Percentiles rank a stretch among this genome's conserved stretches.
Evolutionary conservation across 164 flowering plant species (phyloP).

Genomic region (Kingdonia uniflora): DNA sequence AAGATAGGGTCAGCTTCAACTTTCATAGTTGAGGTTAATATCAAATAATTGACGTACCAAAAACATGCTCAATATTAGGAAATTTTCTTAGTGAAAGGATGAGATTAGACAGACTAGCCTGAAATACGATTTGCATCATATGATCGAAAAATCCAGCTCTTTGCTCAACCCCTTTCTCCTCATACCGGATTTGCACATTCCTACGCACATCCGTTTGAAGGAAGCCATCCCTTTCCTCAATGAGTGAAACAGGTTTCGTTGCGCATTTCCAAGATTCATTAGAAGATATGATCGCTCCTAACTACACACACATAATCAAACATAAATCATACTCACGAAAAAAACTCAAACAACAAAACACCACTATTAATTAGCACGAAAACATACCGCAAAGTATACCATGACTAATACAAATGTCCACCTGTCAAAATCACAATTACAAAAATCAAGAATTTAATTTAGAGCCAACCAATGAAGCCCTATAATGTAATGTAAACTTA

Average conservation of each 20-base stretch:
- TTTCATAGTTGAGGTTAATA: neutral
- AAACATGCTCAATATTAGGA: neutral
- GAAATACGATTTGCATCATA: conserved; percentile 39
- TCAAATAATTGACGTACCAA: neutral
- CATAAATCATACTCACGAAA: neutral
- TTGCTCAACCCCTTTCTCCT: conserved; percentile 17
- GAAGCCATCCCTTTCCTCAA: conserved; percentile 16
- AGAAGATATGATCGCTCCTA: conserved; percentile 35
- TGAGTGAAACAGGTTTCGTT: conserved; percentile 7
- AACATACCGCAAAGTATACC: conserved; percentile 61
- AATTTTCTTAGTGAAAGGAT: neutral
- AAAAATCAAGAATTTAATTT: conserved; percentile 3
- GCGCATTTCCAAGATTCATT: conserved; percentile 34
- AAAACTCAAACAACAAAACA: neutral
- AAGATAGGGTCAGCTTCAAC: conserved; percentile 2
- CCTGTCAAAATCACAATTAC: conserved; percentile 34
- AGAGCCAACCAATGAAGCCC: no score
- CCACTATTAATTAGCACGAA: neutral
- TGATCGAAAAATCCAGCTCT: conserved; percentile 50
- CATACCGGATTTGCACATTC: conserved; percentile 20
- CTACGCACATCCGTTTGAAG: conserved; percentile 19
- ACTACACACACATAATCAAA: conserved; percentile 15
- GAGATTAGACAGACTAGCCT: conserved; percentile 20
- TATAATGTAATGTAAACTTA: conserved; percentile 6
- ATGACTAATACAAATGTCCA: conserved; percentile 78